Percentiles rank a stretch among this genome's conserved stretches.
Evolutionary conservation across 176 grass and related monocot genomes (phyloP).

Genomic region (Tuctoria greenei): DNA sequence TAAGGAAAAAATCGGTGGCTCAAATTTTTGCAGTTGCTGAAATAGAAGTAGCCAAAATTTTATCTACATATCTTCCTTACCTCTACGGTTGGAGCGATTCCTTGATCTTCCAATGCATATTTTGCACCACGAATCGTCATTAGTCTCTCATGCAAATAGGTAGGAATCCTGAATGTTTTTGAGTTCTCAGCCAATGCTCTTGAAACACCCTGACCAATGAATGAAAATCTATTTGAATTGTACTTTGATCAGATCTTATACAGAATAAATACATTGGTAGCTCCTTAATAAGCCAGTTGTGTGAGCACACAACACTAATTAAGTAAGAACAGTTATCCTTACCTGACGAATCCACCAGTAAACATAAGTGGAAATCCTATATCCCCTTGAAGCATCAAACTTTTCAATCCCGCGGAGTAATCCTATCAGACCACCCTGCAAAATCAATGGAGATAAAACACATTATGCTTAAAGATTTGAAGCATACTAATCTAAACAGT

Average conservation of each 20-base stretch:
- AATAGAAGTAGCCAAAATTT: slow-evolving; percentile 12
- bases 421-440: slow-evolving; percentile 88
- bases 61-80: slow-evolving; percentile 32
- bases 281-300: not conserved
- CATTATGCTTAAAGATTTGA: not conserved
- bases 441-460: not conserved
- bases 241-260: not conserved
- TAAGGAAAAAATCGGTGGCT: not conserved
- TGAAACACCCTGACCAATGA: slow-evolving; percentile 71
- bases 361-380: slow-evolving; percentile 90
- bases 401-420: slow-evolving; percentile 90
- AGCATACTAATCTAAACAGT: not conserved
- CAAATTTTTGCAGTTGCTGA: not conserved
- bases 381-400: slow-evolving; percentile 87
- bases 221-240: not conserved
- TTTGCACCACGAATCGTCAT: slow-evolving; percentile 75
- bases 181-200: slow-evolving; percentile 71
- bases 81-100: slow-evolving; percentile 71
- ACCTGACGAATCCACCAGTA: slow-evolving; percentile 99
- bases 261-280: not conserved
- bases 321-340: slow-evolving; percentile 11
- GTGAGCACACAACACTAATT: not conserved
- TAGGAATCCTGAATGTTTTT: slow-evolving; percentile 76
- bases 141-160: slow-evolving; percentile 83
- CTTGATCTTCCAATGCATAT: slow-evolving; percentile 69